A percentile compares a stretch with the other conserved stretches of the same genome.
phyloP scores from a whole-genome alignment of 139 green algal genomes.

The Edaphochlamys debaryana region DNA sequence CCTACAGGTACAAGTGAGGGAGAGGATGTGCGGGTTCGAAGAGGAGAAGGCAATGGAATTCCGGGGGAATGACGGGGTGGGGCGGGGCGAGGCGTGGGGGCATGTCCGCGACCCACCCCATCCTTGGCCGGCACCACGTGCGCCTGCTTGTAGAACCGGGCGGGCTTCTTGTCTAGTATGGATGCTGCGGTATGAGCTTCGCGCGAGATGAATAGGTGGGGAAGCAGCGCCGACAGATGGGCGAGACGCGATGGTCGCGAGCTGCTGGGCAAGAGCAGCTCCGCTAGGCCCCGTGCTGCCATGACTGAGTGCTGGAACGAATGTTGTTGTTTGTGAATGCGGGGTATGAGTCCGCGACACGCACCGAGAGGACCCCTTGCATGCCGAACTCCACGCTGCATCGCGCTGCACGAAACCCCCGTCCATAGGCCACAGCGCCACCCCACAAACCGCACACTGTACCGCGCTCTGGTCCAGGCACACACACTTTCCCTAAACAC shows the following conservation, averaged over 20 bases:
- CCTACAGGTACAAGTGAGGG: neutral
- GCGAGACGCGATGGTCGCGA: neutral
- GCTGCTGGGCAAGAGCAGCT: neutral
- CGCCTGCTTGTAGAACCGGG: slow-evolving; percentile 19
- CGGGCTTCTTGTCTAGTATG: neutral
- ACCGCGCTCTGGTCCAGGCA: no score
- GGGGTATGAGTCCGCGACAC: no score
- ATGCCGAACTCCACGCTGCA: no score
- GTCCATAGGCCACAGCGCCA: no score
- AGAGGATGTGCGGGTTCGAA: neutral
- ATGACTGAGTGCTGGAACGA: no score
- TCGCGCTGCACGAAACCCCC: no score
- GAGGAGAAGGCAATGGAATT: neutral
- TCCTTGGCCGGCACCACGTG: neutral
- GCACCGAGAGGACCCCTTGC: no score
- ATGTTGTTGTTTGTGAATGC: no score
- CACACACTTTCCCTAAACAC: no score
- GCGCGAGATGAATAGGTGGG: slow-evolving; percentile 7
- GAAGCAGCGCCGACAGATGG: slow-evolving; percentile 24
- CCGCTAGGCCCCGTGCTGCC: neutral
- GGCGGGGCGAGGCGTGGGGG: neutral
- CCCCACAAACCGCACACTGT: no score
- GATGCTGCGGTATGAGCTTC: neutral
- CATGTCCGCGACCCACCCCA: neutral
- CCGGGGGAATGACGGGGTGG: neutral